Evolutionary conservation across 805 yeast species (phyloP).

Genomic region (Blastobotrys mokoenaii): DNA sequence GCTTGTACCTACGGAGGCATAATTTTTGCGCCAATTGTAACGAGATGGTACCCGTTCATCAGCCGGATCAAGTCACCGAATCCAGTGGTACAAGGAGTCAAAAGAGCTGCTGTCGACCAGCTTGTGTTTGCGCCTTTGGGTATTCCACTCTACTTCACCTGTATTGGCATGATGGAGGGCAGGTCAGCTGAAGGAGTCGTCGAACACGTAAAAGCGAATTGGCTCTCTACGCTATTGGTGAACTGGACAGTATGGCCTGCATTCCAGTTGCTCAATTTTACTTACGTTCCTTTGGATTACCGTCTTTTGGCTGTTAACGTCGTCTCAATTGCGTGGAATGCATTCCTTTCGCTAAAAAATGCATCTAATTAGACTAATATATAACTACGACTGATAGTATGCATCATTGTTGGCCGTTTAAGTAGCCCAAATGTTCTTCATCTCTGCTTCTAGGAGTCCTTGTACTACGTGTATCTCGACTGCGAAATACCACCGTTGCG

Average conservation of each 20-base stretch:
- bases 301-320: constrained; percentile 62
- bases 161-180: constrained; percentile 61
- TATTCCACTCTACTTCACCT: constrained; percentile 61
- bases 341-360: constrained; percentile 59
- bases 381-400: neutral
- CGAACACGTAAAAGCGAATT: constrained; percentile 32
- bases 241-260: constrained; percentile 89
- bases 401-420: neutral
- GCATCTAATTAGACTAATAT: neutral
- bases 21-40: constrained; percentile 69
- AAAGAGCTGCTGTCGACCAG: constrained; percentile 65
- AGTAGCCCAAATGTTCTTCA: neutral
- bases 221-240: constrained; percentile 48
- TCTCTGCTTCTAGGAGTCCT: neutral
- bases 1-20: constrained; percentile 64
- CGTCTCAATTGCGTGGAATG: constrained; percentile 76
- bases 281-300: constrained; percentile 59
- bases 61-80: constrained; percentile 31
- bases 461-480: neutral
- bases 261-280: constrained; percentile 67
- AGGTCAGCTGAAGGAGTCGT: constrained; percentile 34
- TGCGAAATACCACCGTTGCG: no score
- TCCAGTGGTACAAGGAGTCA: constrained; percentile 29
- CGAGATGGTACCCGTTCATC: constrained; percentile 57
- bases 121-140: constrained; percentile 67